A percentile compares a stretch with the other conserved stretches of the same genome.
Conservation (phyloP, 2,329 filamentous ascomycete species). For the Endocalyx cinctus region DNA sequence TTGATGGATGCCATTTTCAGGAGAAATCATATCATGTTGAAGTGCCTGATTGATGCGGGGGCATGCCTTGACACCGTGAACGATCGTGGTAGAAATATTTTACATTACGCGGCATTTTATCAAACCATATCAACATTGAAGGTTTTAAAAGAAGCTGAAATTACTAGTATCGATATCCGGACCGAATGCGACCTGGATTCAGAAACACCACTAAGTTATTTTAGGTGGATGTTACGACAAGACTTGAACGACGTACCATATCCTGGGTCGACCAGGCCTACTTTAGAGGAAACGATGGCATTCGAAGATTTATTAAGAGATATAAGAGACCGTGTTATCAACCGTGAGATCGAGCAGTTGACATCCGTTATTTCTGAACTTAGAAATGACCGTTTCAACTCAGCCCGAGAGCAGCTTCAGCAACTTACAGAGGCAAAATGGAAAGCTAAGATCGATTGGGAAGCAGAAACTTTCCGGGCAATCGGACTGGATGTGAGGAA, state of each 20-base stretch:
- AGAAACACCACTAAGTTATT: no score
- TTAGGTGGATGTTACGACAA: not conserved
- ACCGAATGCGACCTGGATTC: not conserved
- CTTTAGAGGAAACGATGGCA: constrained; percentile 1
- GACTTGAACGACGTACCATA: no score
- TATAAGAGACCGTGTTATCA: constrained; percentile 9
- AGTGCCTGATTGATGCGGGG: no score
- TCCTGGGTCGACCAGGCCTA: no score
- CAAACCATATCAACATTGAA: no score
- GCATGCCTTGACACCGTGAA: no score
- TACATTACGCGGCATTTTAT: no score
- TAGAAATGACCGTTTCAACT: not conserved
- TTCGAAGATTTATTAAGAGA: constrained; percentile 12
- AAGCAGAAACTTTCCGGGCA: constrained; percentile 13
- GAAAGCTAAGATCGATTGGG: constrained; percentile 8
- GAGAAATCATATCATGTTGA: no score
- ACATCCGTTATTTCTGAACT: constrained; percentile 8
- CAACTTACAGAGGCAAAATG: constrained; percentile 6
- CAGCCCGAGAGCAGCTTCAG: constrained; percentile 5
- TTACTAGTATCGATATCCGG: constrained; percentile 1
- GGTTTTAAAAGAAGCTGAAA: constrained; percentile 1
- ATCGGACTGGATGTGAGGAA: constrained; percentile 9
- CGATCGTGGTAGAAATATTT: no score
- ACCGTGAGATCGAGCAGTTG: constrained; percentile 8
- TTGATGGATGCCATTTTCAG: no score